Evolutionary conservation across 1,284 basidiomycete species (phyloP).

Genomic region (Prillingera fragicola): DNA sequence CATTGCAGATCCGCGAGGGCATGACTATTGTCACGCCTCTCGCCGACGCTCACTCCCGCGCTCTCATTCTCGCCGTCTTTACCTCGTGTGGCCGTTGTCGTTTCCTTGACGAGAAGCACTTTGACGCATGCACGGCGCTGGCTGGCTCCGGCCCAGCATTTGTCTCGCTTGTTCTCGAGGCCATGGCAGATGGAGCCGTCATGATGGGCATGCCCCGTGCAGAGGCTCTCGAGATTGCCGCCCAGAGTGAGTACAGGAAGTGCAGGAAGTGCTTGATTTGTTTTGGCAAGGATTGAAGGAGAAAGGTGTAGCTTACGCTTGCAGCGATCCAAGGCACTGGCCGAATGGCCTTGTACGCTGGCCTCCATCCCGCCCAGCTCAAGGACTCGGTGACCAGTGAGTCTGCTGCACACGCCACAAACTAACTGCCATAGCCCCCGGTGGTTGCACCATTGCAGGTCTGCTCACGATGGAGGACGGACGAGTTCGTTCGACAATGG

Average conservation of each 20-base stretch:
- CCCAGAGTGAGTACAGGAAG: conserved; percentile 69
- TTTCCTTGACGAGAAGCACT: conserved; percentile 94
- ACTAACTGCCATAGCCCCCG: conserved; percentile 62
- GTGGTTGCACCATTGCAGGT: conserved; percentile 97
- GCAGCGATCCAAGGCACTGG: conserved; percentile 93
- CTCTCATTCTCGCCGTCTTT: conserved; percentile 87
- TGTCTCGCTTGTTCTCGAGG: conserved; percentile 92
- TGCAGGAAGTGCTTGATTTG: background rate
- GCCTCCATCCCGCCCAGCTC: conserved; percentile 88
- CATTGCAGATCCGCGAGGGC: conserved; percentile 79
- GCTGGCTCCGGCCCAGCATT: conserved; percentile 96
- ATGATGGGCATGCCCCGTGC: conserved; percentile 98
- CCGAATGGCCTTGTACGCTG: conserved; percentile 84
- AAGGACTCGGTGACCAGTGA: conserved; percentile 96
- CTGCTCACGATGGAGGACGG: conserved; percentile 93
- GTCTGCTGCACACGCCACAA: conserved; percentile 31
- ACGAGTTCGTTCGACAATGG: conserved; percentile 86
- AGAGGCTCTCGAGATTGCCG: conserved; percentile 89
- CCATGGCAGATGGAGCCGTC: conserved; percentile 97
- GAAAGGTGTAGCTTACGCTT: background rate
- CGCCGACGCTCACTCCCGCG: conserved; percentile 52
- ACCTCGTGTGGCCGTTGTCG: conserved; percentile 89
- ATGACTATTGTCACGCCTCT: conserved; percentile 80
- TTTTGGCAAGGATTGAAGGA: too few relatives aligned
- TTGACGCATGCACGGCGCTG: conserved; percentile 95